phyloP scores from a whole-genome alignment of 148 eudicot species.

The Tetragonia tetragonoides region DNA sequence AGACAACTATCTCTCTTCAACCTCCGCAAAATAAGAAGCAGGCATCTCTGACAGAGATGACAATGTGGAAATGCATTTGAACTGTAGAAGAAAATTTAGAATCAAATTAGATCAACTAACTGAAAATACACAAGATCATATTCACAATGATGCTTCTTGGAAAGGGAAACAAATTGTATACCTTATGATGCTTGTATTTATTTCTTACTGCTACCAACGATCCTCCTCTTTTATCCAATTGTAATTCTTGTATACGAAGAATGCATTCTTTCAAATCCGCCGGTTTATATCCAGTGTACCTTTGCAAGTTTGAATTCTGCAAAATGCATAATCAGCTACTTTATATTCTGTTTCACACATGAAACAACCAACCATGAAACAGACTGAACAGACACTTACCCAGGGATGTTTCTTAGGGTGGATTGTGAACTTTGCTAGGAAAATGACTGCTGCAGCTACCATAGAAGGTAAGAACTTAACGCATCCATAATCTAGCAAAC shows the following conservation, averaged over 20 bases:
- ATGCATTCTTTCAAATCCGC: conserved; percentile 80
- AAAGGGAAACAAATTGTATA: conserved; percentile 18
- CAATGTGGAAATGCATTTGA: conserved; percentile 67
- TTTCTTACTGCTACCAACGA: conserved; percentile 62
- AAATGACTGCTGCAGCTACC: conserved; percentile 83
- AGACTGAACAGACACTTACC: conserved; percentile 37
- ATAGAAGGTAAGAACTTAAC: conserved; percentile 75
- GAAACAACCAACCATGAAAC: not conserved
- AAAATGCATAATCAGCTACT: not conserved
- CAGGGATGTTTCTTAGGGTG: conserved; percentile 63
- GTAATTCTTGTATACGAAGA: conserved; percentile 65
- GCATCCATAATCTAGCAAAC: conserved; percentile 76
- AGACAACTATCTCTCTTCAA: conserved; percentile 26
- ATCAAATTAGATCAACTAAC: conserved; percentile 18
- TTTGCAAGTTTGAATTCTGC: conserved; percentile 56
- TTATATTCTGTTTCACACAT: not conserved
- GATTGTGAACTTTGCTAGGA: conserved; percentile 64
- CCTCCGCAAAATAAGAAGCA: conserved; percentile 46
- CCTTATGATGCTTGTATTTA: conserved; percentile 88
- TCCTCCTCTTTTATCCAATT: conserved; percentile 52
- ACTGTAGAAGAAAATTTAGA: conserved; percentile 37
- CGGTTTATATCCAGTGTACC: conserved; percentile 64
- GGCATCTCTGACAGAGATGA: conserved; percentile 56
- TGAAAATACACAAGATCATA: no score
- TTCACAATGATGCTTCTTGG: not conserved